Base-by-base conservation (phyloP, 2,329 filamentous ascomycete genomes). In the Penicillium sp. region DNA sequence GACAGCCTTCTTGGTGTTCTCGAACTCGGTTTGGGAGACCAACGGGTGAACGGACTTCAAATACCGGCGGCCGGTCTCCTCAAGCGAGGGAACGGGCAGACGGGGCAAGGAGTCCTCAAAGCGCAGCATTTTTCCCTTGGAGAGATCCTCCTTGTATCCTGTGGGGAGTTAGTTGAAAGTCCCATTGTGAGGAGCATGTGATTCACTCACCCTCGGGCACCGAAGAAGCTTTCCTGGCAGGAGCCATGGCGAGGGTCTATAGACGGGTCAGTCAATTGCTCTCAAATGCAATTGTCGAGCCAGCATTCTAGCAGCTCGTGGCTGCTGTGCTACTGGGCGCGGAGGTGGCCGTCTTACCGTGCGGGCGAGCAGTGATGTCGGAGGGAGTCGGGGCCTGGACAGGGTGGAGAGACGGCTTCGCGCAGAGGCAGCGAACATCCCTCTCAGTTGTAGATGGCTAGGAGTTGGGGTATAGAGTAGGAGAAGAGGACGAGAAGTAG, bases 1-100 rank as follows among this genome's bases (percentile, higher is more conserved):
- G 33, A 99, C 91, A 29, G 90, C 92, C 68, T 88, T 88, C 71
- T 89, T 87, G 49, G 83, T 86, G 56, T 75, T 73, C 60, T 83
- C 76, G 67, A 76, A 86, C 68, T 87, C 84, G 58, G 74, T 68
- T 60, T 80, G 71, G 61, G 76, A 82, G 50, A 86, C 78, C 28
- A 87, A 75, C 45, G 84, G 81, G 70, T 85, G 84, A 16, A 87
- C 81, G 52, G 84, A 86, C 70, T 85, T 85, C 56, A 87, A 78
- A 74, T 87, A 87, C 56, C 81, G 80, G 64, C 80, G 79, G 55
- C 81, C 77, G 36, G 84, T 87, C 69, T 86, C 84, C 65, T 86
- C 81, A 54, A 87, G 78, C 6, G 82, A 78, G 23, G 84, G 84
- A 39, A 87, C 82, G 9, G 84, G 84, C 42, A 87, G 74, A 46